Evolutionary conservation across 768 basidiomycete genomes (phyloP).

Genomic region (Cystobasidium tubakii): DNA sequence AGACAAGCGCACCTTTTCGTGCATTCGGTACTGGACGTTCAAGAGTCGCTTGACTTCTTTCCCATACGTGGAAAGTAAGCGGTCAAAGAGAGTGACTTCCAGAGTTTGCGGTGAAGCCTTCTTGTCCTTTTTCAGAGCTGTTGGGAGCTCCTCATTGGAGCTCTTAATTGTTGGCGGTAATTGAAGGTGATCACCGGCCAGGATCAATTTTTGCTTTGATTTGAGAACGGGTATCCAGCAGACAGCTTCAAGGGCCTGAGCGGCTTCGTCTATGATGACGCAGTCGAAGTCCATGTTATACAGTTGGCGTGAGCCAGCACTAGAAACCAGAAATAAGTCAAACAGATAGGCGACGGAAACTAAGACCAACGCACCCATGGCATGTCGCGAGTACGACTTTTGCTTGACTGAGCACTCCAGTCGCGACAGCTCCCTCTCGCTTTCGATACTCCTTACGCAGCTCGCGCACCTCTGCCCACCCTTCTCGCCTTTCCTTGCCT

Average conservation of each 20-base stretch:
- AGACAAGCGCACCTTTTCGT: slow-evolving; percentile 36
- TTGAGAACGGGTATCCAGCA: slow-evolving; percentile 97
- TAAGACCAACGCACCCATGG: slow-evolving; percentile 57
- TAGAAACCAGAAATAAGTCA: not conserved
- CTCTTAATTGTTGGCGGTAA: slow-evolving; percentile 86
- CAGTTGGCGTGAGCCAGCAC: slow-evolving; percentile 73
- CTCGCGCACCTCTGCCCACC: slow-evolving; percentile 80
- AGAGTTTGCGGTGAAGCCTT: slow-evolving; percentile 49
- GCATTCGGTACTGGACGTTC: slow-evolving; percentile 67
- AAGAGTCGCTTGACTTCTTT: slow-evolving; percentile 75
- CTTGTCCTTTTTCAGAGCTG: slow-evolving; percentile 36
- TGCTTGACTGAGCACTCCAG: slow-evolving; percentile 69
- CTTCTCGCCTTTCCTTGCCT: slow-evolving; percentile 63
- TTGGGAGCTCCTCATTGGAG: slow-evolving; percentile 50
- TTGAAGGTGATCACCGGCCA: slow-evolving; percentile 94
- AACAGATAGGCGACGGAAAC: not conserved
- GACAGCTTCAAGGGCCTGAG: slow-evolving; percentile 89
- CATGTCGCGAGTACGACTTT: slow-evolving; percentile 91
- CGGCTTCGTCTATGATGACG: slow-evolving; percentile 94
- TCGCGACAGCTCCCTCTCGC: slow-evolving; percentile 77
- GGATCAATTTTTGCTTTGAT: slow-evolving; percentile 68
- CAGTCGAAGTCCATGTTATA: slow-evolving; percentile 77
- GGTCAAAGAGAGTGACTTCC: slow-evolving; percentile 84
- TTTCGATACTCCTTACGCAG: slow-evolving; percentile 91
- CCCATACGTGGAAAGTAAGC: slow-evolving; percentile 84